Conservation (phyloP, 129 eudicot genomes). For the Pseudognaphalium luteoalbum region DNA sequence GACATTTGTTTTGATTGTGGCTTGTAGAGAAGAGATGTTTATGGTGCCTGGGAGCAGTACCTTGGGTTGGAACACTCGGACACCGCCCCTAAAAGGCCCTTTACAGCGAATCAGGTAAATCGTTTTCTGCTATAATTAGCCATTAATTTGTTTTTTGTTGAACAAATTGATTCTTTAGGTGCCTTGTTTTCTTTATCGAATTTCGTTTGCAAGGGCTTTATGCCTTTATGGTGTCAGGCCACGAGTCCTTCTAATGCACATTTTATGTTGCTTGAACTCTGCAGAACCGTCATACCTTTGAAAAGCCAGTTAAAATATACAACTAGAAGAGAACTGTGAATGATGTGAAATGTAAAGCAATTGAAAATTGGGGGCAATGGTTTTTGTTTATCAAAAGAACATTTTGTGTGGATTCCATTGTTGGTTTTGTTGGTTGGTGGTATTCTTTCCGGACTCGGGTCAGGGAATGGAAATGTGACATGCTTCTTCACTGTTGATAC, state of each 20-base stretch:
- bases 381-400: conserved; percentile 19
- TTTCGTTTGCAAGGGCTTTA: background rate
- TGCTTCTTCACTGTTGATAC: conserved; percentile 9
- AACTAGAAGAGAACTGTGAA: conserved; percentile 42
- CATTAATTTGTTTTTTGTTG: background rate
- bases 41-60: conserved; percentile 98
- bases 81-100: conserved; percentile 71
- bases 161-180: background rate
- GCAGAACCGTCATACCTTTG: conserved; percentile 96
- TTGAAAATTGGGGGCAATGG: conserved; percentile 14
- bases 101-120: conserved; percentile 76
- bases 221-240: background rate
- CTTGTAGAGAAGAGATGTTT: conserved; percentile 77
- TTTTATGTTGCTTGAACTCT: conserved; percentile 19
- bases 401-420: conserved; percentile 22
- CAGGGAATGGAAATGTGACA: conserved; percentile 21
- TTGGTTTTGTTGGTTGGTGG: conserved; percentile 37
- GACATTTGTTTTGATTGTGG: conserved; percentile 16
- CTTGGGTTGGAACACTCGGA: conserved; percentile 94
- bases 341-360: conserved; percentile 27
- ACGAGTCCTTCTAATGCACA: background rate
- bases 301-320: conserved; percentile 97
- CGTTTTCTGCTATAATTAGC: conserved; percentile 7
- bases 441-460: conserved; percentile 29
- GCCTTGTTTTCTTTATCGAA: background rate